Evolutionary conservation across 495 filamentous ascomycete genomes (phyloP).

Genomic region (Polyplosphaeria fusca): DNA sequence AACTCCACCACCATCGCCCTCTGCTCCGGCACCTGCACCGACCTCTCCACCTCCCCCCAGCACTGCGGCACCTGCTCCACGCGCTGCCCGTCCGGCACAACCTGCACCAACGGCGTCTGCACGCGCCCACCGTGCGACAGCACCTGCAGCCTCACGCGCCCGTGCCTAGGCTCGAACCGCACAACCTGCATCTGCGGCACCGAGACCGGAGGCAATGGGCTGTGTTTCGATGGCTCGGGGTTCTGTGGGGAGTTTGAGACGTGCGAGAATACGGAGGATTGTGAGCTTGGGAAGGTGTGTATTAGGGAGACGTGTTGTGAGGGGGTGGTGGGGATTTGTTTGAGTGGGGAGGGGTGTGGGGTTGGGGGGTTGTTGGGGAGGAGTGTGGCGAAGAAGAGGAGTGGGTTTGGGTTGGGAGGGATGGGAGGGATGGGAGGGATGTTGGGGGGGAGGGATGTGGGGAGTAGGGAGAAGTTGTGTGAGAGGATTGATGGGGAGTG

Average conservation of each 20-base stretch:
- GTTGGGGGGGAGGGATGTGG: not conserved
- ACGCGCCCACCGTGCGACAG: conserved; percentile 15
- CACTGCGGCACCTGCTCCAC: conserved; percentile 28
- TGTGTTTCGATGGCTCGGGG: conserved; percentile 11
- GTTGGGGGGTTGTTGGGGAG: not conserved
- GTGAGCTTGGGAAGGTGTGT: conserved; percentile 16
- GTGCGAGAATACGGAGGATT: conserved; percentile 14
- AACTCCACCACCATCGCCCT: not conserved
- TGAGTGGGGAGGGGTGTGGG: conserved; percentile 10
- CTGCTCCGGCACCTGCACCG: conserved; percentile 22
- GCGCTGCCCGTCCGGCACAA: conserved; percentile 5
- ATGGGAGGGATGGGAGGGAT: not conserved
- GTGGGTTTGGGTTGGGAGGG: not conserved
- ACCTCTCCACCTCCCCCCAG: not conserved
- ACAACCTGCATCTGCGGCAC: conserved; percentile 21
- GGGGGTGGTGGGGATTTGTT: conserved; percentile 8
- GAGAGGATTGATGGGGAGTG: not conserved
- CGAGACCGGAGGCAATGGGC: conserved; percentile 7
- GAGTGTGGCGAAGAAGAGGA: not conserved
- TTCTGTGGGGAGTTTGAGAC: conserved; percentile 6
- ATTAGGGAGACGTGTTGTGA: conserved; percentile 16
- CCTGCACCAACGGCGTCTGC: conserved; percentile 32
- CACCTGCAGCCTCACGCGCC: not conserved
- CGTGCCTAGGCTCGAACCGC: conserved; percentile 8
- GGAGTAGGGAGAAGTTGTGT: not conserved